Base-by-base conservation (phyloP, 1,139 yeast genomes). In the Yarrowia galli region DNA sequence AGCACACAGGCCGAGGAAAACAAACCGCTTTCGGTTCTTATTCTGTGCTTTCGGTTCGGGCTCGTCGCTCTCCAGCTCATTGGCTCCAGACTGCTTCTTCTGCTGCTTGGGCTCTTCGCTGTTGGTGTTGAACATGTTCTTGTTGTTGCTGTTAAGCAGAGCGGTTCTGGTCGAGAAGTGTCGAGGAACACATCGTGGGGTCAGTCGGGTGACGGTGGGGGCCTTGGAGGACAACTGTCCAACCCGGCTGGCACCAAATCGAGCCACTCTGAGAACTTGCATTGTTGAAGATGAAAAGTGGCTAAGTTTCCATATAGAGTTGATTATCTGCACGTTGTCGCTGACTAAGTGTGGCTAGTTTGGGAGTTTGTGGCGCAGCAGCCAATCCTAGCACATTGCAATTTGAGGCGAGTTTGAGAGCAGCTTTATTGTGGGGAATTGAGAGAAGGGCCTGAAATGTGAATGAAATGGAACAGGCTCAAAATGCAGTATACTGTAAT, bases 1-100 rank as follows among this genome's bases (percentile, higher is more conserved):
- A 54, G 91, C 74, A 68, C 79, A 71, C 38, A 79, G 72, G 2
- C 79, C 78, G 63, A 79, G 68, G 25, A 78, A 71, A 16, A 72
- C 56, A 36, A 65, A 54, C 23, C 54, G 53, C 68, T 56, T 56
- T 45, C 53, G 53, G 56, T 56, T 51, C 28, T 65, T 43, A 28
- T 65, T 45, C 54, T 54, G 48, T 35, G 38, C 20, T 38, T 45
- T 45, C 15, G 40, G 48, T 42, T 65, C 43, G 25, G 58, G 42
- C 23, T 65, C 68, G 49, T 65, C 68, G 36, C 51, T 46, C 38
- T 65, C 64, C 1, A 48, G 65, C 58, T 65, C 68, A 20, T 46
- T 43, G 20, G 63, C 68, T 20, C 53, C 45, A 8, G 67, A 7
- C 53, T 65, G 40, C 16, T 35, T 46, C 51, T 58, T 58, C 51